Base-by-base conservation (phyloP, 495 filamentous ascomycete species). In the Tetracladium setigerum region DNA sequence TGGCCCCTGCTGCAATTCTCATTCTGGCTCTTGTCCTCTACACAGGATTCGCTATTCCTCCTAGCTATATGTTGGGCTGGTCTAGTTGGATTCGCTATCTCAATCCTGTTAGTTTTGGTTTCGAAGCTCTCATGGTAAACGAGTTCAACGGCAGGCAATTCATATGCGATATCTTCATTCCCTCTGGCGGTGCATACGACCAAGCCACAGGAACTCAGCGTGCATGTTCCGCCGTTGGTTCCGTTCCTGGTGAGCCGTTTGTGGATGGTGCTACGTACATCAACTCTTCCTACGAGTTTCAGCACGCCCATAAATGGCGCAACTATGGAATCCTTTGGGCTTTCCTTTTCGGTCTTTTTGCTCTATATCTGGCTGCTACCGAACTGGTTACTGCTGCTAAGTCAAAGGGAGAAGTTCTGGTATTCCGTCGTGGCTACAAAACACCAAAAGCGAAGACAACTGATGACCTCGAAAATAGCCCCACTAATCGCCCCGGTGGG, bases 61-160 rank as follows among this genome's bases (percentile, higher is more conserved):
- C 45, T 33, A 36, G 41, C 17, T 14, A 56, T 17, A 94, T 94
- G 87, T 77, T 81, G n/a, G 71, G 66, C 2, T 95, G 88, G 83
- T 85, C 84, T 54, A 73, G 85, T 17, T 95, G 89, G 89, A 69
- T 95, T 36, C 85, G 87, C 54, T 95, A 89, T 53, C 60, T 95
- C n/a, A 82, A 95, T 50, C 88, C 88, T 5, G 77, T 95, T 35
- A 82, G 78, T 2, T 95, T 94, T 51, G 78, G 84, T 1, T 95
- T 94, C 59, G 89, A 95, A 64, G 70, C 78, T 2, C 65, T 95
- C 8, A 86, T 95, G 79, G 78, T 92, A 54, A 95, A 95, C 58
- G 89, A 95, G 27, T 54, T 54, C 42, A 34, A 35, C 30, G 46
- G 46, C 22, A 38, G 47, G 30, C 17, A 17, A 12, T 49, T 50